Conservation (phyloP, 768 basidiomycete species). For the Amanita phalloides region DNA sequence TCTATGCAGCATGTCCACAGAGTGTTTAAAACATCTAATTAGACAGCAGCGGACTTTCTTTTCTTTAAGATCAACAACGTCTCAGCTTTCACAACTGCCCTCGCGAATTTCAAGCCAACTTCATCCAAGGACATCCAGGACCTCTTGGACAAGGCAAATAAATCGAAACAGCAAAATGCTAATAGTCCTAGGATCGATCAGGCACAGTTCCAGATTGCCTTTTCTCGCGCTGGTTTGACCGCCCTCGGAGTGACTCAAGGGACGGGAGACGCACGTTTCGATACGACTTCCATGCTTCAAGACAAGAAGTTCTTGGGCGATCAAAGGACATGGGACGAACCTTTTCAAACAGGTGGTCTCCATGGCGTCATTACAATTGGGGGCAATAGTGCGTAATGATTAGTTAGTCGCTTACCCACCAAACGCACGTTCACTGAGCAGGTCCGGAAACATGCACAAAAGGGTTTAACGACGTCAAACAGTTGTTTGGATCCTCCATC, state of each 20-base stretch:
- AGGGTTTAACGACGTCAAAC: too few relatives aligned
- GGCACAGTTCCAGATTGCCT: neutral
- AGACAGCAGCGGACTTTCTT: neutral
- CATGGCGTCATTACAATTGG: neutral
- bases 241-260: neutral
- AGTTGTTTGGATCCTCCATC: too few relatives aligned
- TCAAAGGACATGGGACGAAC: neutral
- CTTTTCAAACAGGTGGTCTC: neutral
- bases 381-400: too few relatives aligned
- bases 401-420: too few relatives aligned
- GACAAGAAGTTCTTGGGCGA: neutral
- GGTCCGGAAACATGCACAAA: too few relatives aligned
- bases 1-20: neutral
- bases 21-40: neutral
- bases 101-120: neutral
- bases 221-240: neutral
- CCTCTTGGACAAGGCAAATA: too few relatives aligned
- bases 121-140: neutral
- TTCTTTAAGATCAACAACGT: neutral
- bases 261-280: neutral
- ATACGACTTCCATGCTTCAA: neutral
- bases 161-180: too few relatives aligned
- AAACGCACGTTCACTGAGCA: too few relatives aligned
- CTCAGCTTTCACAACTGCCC: neutral
- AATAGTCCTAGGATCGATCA: too few relatives aligned